phyloP scores from a whole-genome alignment of 2,329 filamentous ascomycete species.

The Colletotrichum higginsianum region DNA sequence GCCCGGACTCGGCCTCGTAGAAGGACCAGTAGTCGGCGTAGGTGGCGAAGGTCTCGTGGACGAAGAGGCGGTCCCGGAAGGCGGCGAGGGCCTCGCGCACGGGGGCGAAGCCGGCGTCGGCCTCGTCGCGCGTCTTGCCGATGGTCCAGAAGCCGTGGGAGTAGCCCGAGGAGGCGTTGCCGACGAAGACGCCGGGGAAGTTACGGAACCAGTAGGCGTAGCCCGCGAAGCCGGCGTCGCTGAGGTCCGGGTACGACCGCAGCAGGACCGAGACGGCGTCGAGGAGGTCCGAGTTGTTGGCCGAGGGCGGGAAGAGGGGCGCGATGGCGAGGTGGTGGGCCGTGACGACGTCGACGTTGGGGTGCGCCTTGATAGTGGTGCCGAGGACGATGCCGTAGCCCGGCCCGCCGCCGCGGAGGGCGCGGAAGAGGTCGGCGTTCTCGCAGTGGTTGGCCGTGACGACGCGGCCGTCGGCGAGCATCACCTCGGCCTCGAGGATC shows the following conservation, averaged over 20 bases:
- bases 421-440: slow-evolving; percentile 55
- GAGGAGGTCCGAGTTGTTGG: slow-evolving; percentile 48
- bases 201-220: slow-evolving; percentile 50
- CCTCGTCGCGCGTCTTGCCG: slow-evolving; percentile 45
- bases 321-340: slow-evolving; percentile 46
- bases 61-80: slow-evolving; percentile 44
- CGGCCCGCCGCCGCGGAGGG: slow-evolving; percentile 56
- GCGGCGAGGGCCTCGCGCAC: slow-evolving; percentile 41
- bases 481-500: slow-evolving; percentile 58
- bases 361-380: slow-evolving; percentile 67
- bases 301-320: slow-evolving; percentile 39
- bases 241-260: slow-evolving; percentile 51
- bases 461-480: slow-evolving; percentile 54
- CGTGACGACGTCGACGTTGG: slow-evolving; percentile 51
- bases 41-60: slow-evolving; percentile 44
- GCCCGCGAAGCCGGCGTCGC: slow-evolving; percentile 50
- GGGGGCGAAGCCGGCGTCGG: slow-evolving; percentile 43
- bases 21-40: slow-evolving; percentile 52
- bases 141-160: slow-evolving; percentile 49
- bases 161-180: slow-evolving; percentile 48
- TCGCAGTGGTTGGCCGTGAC: slow-evolving; percentile 53
- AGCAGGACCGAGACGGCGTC: slow-evolving; percentile 49
- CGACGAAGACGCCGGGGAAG: slow-evolving; percentile 45
- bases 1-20: slow-evolving; percentile 47
- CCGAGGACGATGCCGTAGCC: slow-evolving; percentile 68